Evolutionary conservation across 768 basidiomycete species (phyloP).

Genomic region (Hemileccinum impolitum): DNA sequence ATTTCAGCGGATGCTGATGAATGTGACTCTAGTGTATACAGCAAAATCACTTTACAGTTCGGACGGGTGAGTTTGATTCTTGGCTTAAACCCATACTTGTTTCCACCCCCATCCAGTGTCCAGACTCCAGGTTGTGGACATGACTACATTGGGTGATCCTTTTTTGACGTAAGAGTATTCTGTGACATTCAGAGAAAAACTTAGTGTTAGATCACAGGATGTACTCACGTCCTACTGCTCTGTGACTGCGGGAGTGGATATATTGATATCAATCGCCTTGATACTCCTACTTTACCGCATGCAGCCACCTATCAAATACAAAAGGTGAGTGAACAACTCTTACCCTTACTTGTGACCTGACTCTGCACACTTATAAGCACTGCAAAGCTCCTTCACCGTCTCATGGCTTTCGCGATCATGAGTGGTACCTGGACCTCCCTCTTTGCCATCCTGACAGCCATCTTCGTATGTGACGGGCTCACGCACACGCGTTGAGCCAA

Average conservation of each 20-base stretch:
- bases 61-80: too few species aligned
- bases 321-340: not conserved
- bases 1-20: too few species aligned
- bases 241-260: not conserved
- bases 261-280: not conserved
- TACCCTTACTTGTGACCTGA: not conserved
- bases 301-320: not conserved
- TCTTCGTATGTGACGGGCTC: not conserved
- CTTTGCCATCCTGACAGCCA: not conserved
- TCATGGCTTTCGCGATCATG: not conserved
- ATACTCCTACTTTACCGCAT: not conserved
- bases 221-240: not conserved
- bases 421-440: not conserved
- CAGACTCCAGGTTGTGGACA: too few species aligned
- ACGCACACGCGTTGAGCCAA: too few species aligned
- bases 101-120: too few species aligned
- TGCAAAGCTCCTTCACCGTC: not conserved
- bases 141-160: too few species aligned
- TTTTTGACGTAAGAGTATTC: too few species aligned
- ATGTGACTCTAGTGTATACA: too few species aligned
- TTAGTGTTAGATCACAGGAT: too few species aligned
- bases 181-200: too few species aligned
- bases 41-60: too few species aligned
- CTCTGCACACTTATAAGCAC: not conserved
- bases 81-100: too few species aligned